Evolutionary conservation across 495 filamentous ascomycete species (phyloP).

Genomic region (Annulohypoxylon moriforme): DNA sequence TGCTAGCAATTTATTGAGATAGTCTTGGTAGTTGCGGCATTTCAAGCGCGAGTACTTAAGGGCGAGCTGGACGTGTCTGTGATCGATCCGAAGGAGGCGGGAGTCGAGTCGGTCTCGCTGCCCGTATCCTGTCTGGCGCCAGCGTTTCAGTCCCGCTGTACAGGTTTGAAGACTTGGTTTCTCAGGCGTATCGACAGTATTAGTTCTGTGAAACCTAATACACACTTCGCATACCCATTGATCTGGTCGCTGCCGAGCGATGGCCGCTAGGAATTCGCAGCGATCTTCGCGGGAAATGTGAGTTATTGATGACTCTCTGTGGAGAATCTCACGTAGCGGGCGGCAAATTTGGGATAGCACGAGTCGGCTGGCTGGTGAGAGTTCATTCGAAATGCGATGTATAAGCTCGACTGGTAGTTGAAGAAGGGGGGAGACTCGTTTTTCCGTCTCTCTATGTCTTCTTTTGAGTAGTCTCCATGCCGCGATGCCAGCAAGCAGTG

Average conservation of each 20-base stretch:
- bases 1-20: conserved; percentile 6
- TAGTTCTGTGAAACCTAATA: conserved; percentile 1
- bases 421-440: conserved; percentile 1
- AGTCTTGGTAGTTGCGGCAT: background rate
- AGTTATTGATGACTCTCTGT: background rate
- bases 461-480: background rate
- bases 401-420: conserved; percentile 26
- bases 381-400: background rate
- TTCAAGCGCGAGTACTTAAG: conserved; percentile 27
- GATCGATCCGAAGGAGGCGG: background rate
- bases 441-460: background rate
- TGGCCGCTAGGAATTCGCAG: conserved; percentile 19
- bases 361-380: background rate
- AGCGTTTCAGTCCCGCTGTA: background rate
- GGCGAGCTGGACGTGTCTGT: conserved; percentile 30
- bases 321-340: background rate
- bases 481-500: background rate
- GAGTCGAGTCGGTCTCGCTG: background rate
- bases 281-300: background rate
- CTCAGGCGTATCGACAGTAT: background rate
- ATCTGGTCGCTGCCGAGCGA: conserved; percentile 11
- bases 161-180: background rate
- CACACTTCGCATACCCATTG: conserved; percentile 25
- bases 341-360: conserved; percentile 23
- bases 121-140: background rate